Evolutionary conservation across 177 flowering plant species (phyloP).

Genomic region (Vitis hybrid): DNA sequence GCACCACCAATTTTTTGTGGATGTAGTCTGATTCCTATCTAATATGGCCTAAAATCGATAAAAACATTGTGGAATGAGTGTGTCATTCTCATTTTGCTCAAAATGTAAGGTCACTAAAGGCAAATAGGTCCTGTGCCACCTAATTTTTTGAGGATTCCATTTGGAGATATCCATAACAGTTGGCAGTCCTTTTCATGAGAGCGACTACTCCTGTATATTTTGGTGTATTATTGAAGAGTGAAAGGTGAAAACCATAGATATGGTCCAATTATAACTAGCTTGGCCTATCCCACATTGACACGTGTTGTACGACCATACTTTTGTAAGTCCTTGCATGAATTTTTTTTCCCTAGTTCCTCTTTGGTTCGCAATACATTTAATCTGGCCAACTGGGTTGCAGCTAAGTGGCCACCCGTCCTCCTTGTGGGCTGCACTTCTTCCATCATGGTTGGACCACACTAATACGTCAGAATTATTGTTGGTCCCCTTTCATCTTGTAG

Average conservation of each 20-base stretch:
- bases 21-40: too few relatives aligned
- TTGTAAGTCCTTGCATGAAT: conserved; percentile 6
- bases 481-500: too few relatives aligned
- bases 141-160: background rate
- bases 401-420: conserved; percentile 1
- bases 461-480: too few relatives aligned
- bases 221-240: conserved; percentile 12
- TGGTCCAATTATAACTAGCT: conserved; percentile 7
- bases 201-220: background rate
- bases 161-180: background rate
- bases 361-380: conserved; percentile 5
- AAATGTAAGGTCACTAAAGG: too few relatives aligned
- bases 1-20: too few relatives aligned
- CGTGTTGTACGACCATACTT: background rate
- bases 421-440: background rate
- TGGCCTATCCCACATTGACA: background rate
- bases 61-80: too few relatives aligned
- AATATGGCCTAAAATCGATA: too few relatives aligned
- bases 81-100: too few relatives aligned
- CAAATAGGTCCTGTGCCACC: background rate
- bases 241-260: background rate
- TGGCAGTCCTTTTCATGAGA: conserved; percentile 1
- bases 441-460: conserved; percentile 1
- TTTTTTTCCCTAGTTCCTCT: background rate
- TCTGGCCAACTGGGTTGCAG: conserved; percentile 16